Percentiles rank a stretch among this genome's conserved stretches.
Conservation (phyloP, 1,284 basidiomycete species). For the Hemileccinum hortonii region DNA sequence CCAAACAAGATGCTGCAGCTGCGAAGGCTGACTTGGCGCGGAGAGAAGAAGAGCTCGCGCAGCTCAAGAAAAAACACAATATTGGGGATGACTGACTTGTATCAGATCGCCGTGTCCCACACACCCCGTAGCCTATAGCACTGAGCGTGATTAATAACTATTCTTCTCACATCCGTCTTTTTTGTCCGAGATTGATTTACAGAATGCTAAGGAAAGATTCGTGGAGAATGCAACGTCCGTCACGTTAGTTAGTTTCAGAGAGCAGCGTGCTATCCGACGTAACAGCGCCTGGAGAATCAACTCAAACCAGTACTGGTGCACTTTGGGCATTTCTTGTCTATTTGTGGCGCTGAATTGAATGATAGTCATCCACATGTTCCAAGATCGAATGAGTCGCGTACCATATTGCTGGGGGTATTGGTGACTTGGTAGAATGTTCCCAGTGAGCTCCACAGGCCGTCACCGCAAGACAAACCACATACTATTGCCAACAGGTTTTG, state of each 20-base stretch:
- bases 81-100: conserved; percentile 65
- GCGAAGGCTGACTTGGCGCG: conserved; percentile 91
- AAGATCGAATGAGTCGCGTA: conserved; percentile 39
- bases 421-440: conserved; percentile 40
- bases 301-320: conserved; percentile 22
- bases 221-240: conserved; percentile 13
- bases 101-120: neutral
- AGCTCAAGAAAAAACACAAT: conserved; percentile 84
- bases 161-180: conserved; percentile 2
- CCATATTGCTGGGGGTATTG: conserved; percentile 70
- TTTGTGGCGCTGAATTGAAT: conserved; percentile 39
- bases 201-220: conserved; percentile 6
- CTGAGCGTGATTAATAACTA: neutral
- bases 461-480: conserved; percentile 29
- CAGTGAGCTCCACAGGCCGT: conserved; percentile 11
- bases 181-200: conserved; percentile 14
- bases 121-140: conserved; percentile 7
- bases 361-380: conserved; percentile 46
- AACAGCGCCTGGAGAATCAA: conserved; percentile 11
- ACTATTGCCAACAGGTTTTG: conserved; percentile 72
- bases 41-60: conserved; percentile 87
- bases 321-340: conserved; percentile 34
- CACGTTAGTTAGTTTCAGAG: neutral
- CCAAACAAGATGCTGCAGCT: conserved; percentile 88
- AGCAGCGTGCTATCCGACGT: conserved; percentile 5